These are phyloP conservation scores for Globisporangium radiosum DNA, from an alignment of 352 stramenopile species.

Conservation along the genomic window DNA sequence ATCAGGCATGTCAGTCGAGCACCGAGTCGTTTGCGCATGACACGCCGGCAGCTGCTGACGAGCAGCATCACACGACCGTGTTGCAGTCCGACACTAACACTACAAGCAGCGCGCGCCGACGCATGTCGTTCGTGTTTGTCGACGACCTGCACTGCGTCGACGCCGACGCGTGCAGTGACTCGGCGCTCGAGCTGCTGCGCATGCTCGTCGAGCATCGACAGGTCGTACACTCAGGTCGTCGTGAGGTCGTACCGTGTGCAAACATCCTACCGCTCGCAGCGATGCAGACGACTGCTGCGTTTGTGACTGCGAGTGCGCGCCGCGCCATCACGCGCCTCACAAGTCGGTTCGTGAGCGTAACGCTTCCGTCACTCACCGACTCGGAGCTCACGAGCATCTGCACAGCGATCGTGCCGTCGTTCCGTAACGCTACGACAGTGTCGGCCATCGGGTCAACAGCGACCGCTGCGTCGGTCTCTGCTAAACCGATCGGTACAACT, in stretches of 20 bases:
- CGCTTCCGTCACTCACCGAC: slow-evolving; percentile 26
- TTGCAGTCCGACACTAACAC: neutral
- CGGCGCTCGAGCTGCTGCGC: slow-evolving; percentile 38
- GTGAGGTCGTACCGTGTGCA: slow-evolving; percentile 19
- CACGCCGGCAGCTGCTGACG: neutral
- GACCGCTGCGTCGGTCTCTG: neutral
- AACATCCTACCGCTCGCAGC: slow-evolving; percentile 27
- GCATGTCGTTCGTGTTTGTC: slow-evolving; percentile 33
- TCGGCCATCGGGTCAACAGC: neutral
- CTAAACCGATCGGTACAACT: no score
- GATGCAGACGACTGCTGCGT: slow-evolving; percentile 12
- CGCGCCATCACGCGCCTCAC: slow-evolving; percentile 22
- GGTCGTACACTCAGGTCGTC: slow-evolving; percentile 29
- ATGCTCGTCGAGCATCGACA: slow-evolving; percentile 34
- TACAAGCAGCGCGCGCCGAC: neutral
- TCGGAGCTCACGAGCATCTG: slow-evolving; percentile 49
- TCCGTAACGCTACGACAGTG: neutral
- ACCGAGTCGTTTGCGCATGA: no score
- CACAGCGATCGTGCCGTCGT: slow-evolving; percentile 15
- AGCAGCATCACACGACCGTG: neutral
- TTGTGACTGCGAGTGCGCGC: neutral
- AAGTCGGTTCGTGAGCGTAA: slow-evolving; percentile 27
- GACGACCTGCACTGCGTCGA: slow-evolving; percentile 56
- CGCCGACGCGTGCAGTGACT: slow-evolving; percentile 15
- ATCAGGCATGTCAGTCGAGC: neutral